Conservation (phyloP, 2,329 filamentous ascomycete species). For the Cordyceps sp. region DNA sequence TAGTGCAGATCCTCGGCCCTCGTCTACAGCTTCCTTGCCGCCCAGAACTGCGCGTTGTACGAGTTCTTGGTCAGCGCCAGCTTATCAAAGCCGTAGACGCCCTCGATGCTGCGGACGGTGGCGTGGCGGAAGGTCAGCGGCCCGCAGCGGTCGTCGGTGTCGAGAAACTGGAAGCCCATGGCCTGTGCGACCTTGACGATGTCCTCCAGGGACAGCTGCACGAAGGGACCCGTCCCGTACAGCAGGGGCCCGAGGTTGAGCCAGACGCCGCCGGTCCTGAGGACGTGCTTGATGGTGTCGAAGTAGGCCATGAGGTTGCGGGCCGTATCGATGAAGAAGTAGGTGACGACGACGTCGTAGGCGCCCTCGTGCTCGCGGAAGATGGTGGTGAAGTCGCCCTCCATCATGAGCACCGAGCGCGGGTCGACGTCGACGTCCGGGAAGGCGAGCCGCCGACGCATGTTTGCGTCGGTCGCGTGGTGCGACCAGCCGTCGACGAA, state of each 20-base stretch:
- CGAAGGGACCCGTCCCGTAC: too few relatives aligned
- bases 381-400: conserved; percentile 37
- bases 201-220: too few relatives aligned
- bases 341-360: conserved; percentile 34
- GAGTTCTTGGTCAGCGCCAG: too few relatives aligned
- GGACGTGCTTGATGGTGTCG: conserved; percentile 30
- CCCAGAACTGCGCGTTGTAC: too few relatives aligned
- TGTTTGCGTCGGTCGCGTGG: conserved; percentile 28
- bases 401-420: conserved; percentile 26
- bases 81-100: too few relatives aligned
- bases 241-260: conserved; percentile 39
- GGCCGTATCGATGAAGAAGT: conserved; percentile 46
- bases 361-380: conserved; percentile 11
- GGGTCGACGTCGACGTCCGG: conserved; percentile 27
- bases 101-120: too few relatives aligned
- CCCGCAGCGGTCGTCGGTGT: too few relatives aligned
- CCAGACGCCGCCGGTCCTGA: conserved; percentile 33
- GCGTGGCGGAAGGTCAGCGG: too few relatives aligned
- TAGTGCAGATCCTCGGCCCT: too few relatives aligned
- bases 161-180: too few relatives aligned
- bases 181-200: too few relatives aligned
- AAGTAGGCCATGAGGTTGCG: conserved; percentile 37
- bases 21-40: too few relatives aligned
- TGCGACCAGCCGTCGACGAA: conserved; percentile 13
- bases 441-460: conserved; percentile 26